These are phyloP conservation scores for Solanum pimpinellifolium DNA, from an alignment of 257 asterid genomes.

Conservation along the genomic window DNA sequence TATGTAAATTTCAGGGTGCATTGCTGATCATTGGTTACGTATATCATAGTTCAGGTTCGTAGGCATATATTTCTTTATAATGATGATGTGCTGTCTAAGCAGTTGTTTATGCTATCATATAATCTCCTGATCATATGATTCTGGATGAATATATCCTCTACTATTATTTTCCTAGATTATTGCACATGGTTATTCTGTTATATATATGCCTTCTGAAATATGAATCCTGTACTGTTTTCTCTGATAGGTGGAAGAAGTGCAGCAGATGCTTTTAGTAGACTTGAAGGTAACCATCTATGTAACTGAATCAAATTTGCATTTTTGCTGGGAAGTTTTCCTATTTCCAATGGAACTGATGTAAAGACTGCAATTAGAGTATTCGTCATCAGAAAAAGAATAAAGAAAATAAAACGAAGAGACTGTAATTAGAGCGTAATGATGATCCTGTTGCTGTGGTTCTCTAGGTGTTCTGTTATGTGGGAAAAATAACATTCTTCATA, in stretches of 20 bases:
- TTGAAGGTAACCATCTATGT: slow-evolving; percentile 39
- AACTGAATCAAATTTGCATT: background rate
- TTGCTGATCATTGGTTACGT: slow-evolving; percentile 68
- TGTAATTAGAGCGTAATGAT: background rate
- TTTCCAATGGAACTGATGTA: background rate
- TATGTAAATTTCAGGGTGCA: slow-evolving; percentile 55
- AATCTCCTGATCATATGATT: background rate
- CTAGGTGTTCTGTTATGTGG: background rate
- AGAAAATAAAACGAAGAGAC: background rate
- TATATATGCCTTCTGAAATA: background rate
- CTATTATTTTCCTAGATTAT: background rate
- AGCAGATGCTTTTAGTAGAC: slow-evolving; percentile 44
- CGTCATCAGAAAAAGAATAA: background rate
- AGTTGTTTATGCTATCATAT: background rate
- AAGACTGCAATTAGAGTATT: background rate
- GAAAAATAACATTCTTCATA: background rate
- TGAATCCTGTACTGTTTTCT: background rate
- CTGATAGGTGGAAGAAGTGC: slow-evolving; percentile 54
- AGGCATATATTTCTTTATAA: background rate
- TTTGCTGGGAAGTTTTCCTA: background rate
- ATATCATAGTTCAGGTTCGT: slow-evolving; percentile 69
- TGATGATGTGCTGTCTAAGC: background rate
- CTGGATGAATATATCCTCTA: background rate
- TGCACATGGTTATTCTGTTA: background rate
- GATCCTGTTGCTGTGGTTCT: background rate